Evolutionary conservation across 306 rosid genomes (phyloP).

Genomic region (Casuarina cunninghamiana): DNA sequence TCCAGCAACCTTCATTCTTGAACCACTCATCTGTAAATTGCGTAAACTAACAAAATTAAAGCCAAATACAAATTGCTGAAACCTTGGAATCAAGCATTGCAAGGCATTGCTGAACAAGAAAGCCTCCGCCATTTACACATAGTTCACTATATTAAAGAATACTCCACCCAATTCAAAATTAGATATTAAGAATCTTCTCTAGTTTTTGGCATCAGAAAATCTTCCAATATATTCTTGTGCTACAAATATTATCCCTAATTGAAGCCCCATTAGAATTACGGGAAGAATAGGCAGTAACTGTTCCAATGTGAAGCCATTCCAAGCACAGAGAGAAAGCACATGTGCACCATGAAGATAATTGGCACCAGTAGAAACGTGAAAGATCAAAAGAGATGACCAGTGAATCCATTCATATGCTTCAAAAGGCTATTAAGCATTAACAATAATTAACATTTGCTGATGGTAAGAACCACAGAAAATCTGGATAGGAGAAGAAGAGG

Average conservation of each 20-base stretch:
- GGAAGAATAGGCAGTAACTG: too few relatives aligned
- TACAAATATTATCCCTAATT: neutral
- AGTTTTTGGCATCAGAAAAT: neutral
- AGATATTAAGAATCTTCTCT: neutral
- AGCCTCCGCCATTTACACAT: neutral
- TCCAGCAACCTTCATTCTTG: constrained; percentile 98
- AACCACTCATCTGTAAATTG: constrained; percentile 86
- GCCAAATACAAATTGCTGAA: constrained; percentile 23
- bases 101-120: neutral
- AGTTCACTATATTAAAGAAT: neutral
- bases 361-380: neutral
- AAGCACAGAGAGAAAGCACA: neutral
- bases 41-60: constrained; percentile 23
- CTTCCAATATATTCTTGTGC: neutral
- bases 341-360: neutral
- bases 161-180: neutral
- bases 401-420: neutral
- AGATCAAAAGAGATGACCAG: neutral
- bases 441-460: too few relatives aligned
- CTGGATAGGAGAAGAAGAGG: too few relatives aligned
- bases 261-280: too few relatives aligned
- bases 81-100: neutral
- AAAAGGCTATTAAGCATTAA: neutral
- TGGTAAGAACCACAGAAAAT: too few relatives aligned
- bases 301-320: neutral